A percentile compares a stretch with the other conserved stretches of the same genome.
Conservation (phyloP, 2,329 filamentous ascomycete genomes). For the Stagonosporopsis chrysanthemi region DNA sequence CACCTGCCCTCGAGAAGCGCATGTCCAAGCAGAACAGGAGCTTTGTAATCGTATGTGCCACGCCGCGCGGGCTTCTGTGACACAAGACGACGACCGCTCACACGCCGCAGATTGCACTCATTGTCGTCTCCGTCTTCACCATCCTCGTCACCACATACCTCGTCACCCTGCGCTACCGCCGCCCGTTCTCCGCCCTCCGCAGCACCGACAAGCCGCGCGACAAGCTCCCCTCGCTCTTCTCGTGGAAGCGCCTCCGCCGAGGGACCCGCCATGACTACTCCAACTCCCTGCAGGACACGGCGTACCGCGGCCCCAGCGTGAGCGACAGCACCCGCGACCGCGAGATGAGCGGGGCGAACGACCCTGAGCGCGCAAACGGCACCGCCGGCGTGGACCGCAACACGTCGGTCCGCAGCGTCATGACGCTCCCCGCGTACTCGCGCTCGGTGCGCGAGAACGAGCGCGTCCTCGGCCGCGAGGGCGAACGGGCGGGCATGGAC, state of each 20-base stretch:
- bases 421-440: slow-evolving; percentile 89
- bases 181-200: slow-evolving; percentile 19
- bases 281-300: slow-evolving; percentile 44
- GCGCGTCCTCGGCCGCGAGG: slow-evolving; percentile 83
- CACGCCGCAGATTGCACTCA: slow-evolving; percentile 37
- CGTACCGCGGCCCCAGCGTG: slow-evolving; percentile 33
- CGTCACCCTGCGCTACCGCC: slow-evolving; percentile 36
- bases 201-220: slow-evolving; percentile 21
- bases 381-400: slow-evolving; percentile 72
- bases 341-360: slow-evolving; percentile 42
- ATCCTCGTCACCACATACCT: slow-evolving; percentile 46
- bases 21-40: slow-evolving; percentile 33
- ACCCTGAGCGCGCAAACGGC: slow-evolving; percentile 38
- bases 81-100: slow-evolving; percentile 15
- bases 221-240: slow-evolving; percentile 45
- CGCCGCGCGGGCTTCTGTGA: not conserved
- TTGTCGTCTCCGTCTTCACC: slow-evolving; percentile 38
- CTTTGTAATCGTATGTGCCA: slow-evolving; percentile 40
- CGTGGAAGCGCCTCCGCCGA: slow-evolving; percentile 38
- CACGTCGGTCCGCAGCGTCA: slow-evolving; percentile 88
- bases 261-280: slow-evolving; percentile 44
- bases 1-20: slow-evolving; percentile 32
- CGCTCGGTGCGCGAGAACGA: slow-evolving; percentile 76
- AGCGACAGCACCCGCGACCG: slow-evolving; percentile 30
- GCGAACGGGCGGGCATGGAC: slow-evolving; percentile 90